Base-by-base conservation (phyloP, 2,329 filamentous ascomycete species). In the Aphanocladium album region DNA sequence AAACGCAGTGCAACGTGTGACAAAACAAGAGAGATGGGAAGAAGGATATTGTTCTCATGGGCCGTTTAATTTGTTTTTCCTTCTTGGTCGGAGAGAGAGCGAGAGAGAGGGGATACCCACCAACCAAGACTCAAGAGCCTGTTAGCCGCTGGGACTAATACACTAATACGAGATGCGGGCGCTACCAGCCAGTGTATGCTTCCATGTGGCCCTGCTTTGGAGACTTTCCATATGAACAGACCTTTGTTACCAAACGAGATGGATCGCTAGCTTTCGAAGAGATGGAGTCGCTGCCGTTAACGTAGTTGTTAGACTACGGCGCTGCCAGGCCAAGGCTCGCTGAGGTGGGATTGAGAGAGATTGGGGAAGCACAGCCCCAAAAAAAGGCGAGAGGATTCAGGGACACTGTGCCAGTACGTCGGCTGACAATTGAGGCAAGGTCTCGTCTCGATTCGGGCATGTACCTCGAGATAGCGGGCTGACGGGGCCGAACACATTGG, bases 371-470 rank as follows among this genome's bases (percentile, higher is more conserved):
- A 46, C 21, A 46, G 19, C 6, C 17, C 43, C 7, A 21, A 19
- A 46, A 5, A 6, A 17, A 46, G n/a, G 17, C 6, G 11, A 19
- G 17, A 46, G n/a, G 12, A 21, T 17, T 17, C 47, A 60, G 25
- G 37, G 25, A 46, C 16, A 19, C n/a, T n/a, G n/a, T n/a, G n/a
- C n/a, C 21, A 41, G 35, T 30, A 58, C 56, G 21, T 30, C 14
- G 56, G 47, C 56, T 51, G 46, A 58, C 35, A 51, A 23, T 51
- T 58, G 45, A 58, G 46, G 49, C 39, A 46, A 53, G 57, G 11
- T 23, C n/a, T 45, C 23, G 19, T 21, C 21, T 45, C 23, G 9
- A 54, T 55, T 21, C 16, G 17, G 39, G 37, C 52, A 55, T 43
- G 39, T 43, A 55, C 54, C 43, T 57, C 53, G 54, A 57, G 39